Base-by-base conservation (phyloP, 2,329 filamentous ascomycete species). In the Stagonosporopsis vannaccii region DNA sequence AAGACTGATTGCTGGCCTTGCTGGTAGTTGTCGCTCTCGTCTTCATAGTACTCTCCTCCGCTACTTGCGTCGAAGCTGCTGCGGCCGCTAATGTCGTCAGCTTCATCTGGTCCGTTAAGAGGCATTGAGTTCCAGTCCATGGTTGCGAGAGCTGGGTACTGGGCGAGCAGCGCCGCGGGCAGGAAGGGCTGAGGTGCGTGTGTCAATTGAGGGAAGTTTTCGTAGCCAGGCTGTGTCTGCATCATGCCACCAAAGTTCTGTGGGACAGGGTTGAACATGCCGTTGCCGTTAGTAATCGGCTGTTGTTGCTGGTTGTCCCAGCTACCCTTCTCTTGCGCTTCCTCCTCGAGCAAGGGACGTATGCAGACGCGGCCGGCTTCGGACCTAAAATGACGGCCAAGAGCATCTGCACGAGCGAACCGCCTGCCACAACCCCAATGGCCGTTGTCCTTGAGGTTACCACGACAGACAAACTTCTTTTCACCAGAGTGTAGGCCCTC, bases 391-490 rank as follows among this genome's bases (percentile, higher is more conserved):
- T 97, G 95, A 11, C 93, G 86, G 2, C 95, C 95, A 2, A 99
- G 83, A 5, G 95, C 95, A 79, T 99, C 95, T 5, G 95, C 95
- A 66, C 95, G 91, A 15, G 95, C 95, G 75, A 99, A 99, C 9
- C 93, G 86, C 59, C 95, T 86, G 3, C 92, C 92, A 66, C 95
- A 99, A 19, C 95, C 95, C 95, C 95, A 99, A 63, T 90, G 87
- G 5, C 89, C 89, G 42, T 89, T 88, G 2, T 87, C 87, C 65
- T 94, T 93, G 45, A 99, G 86, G 56, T 93, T 90, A 49, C 95
- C 95, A 65, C 92, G 92, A 78, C 95, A 99, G 7, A 98, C 91
- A 73, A 98, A 99, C 73, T 97, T 98, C 85, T 98, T 99, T 79
- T 99, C 95, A 37, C 95, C 95, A 0, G 91, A 96, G 72, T 99